Evolutionary conservation across 73 alveolate genomes (phyloP), one percentile per base, ranked within the genome.

Genomic region (Paramecium primaurelia): DNA sequence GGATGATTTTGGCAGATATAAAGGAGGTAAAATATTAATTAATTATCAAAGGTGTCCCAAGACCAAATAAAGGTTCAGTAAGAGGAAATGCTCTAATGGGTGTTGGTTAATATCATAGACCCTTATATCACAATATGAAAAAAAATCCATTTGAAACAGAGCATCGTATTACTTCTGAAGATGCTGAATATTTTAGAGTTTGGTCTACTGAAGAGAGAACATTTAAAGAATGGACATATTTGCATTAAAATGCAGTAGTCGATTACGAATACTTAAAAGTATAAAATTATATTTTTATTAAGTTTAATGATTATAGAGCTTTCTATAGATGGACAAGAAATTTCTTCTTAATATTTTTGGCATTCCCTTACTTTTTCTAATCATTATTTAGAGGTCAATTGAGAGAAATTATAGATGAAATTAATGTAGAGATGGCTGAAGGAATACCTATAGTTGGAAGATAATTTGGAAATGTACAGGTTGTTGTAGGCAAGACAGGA

Each of bases 401-500:
- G 83, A 60, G 83, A 60, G 83, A 60, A 30, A 34, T 60, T 22
- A 60, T 60, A 0, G 83, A 60, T 30, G 83, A 60, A 0, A 60
- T 60, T 34, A 60, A 60, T 60, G 83, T 2, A 60, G 83, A 60
- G 45, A 25, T 60, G 44, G 83, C 83, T 30, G 83, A 60, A 60
- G 83, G 83, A 6, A 26, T 60, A 3, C 83, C 83, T 60, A 60
- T 60, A 22, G 45, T 60, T 3, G 83, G 83, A 30, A 26, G 83
- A 30, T 34, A 60, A 22, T 60, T 60, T 60, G 83, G 83, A 0
- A 11, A 60, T 34, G 16, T 60, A 0, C 45, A 60, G 9, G 83
- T 60, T 60, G 83, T 60, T 60, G 83, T 60, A 30, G 83, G 83
- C 45, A 60, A 60, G 7, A 60, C 83, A 60, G 83, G 83, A n/a